Evolutionary conservation across 192 early-diverging fungal species (phyloP).

Genomic region (Backusella liffmaniae): DNA sequence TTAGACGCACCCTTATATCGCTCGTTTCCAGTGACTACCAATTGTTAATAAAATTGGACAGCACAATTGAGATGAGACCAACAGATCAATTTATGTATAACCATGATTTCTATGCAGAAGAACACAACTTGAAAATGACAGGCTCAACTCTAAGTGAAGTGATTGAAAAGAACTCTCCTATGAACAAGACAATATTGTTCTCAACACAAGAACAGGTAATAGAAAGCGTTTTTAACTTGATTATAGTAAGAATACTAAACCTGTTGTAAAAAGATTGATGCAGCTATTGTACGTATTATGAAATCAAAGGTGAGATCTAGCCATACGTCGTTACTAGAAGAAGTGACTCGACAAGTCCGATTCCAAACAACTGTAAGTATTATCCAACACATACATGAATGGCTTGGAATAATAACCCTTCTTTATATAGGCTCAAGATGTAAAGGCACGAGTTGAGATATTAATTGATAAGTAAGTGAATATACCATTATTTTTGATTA

Average conservation of each 20-base stretch:
- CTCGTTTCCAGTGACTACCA: slow-evolving; percentile 84
- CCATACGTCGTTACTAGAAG: slow-evolving; percentile 67
- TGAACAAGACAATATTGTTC: slow-evolving; percentile 76
- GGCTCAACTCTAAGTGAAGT: slow-evolving; percentile 67
- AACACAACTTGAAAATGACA: slow-evolving; percentile 71
- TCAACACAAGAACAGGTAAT: slow-evolving; percentile 69
- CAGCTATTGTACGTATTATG: slow-evolving; percentile 85
- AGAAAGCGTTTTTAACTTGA: slow-evolving; percentile 31
- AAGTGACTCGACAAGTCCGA: slow-evolving; percentile 65
- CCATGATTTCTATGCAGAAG: slow-evolving; percentile 60
- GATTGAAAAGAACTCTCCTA: slow-evolving; percentile 64
- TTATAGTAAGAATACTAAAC: background rate
- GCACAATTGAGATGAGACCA: slow-evolving; percentile 52
- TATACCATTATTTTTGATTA: background rate
- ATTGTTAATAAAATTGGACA: slow-evolving; percentile 74
- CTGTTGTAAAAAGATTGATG: slow-evolving; percentile 55
- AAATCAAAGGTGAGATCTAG: slow-evolving; percentile 71
- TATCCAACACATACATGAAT: slow-evolving; percentile 41
- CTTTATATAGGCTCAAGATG: slow-evolving; percentile 26
- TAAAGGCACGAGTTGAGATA: slow-evolving; percentile 31
- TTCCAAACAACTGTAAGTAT: slow-evolving; percentile 51
- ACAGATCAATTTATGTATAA: slow-evolving; percentile 57
- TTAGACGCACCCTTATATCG: slow-evolving; percentile 83
- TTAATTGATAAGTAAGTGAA: slow-evolving; percentile 27
- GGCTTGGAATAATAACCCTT: slow-evolving; percentile 35